A percentile compares a stretch with the other conserved stretches of the same genome.
phyloP scores from a whole-genome alignment of 108 stramenopile species.

The Aurantiochytrium sp. region DNA sequence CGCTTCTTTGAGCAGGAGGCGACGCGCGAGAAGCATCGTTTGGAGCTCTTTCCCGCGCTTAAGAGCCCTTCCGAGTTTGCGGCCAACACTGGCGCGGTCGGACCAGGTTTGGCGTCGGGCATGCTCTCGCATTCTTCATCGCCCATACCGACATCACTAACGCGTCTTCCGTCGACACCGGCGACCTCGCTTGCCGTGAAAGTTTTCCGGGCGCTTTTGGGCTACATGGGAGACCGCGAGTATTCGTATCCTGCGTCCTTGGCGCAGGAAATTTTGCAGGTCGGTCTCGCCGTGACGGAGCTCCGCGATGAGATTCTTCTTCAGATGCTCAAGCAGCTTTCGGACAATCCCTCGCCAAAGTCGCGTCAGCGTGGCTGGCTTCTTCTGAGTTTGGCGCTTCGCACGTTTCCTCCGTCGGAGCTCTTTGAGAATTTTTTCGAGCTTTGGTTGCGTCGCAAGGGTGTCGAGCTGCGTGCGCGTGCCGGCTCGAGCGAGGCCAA shows the following conservation, averaged over 20 bases:
- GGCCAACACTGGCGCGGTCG: neutral
- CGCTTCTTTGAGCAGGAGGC: slow-evolving; percentile 10
- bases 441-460: slow-evolving; percentile 23
- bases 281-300: neutral
- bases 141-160: slow-evolving; percentile 3
- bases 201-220: neutral
- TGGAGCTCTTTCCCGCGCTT: slow-evolving; percentile 11
- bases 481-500: neutral
- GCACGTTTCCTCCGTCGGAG: slow-evolving; percentile 43
- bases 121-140: neutral
- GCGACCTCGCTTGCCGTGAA: slow-evolving; percentile 10
- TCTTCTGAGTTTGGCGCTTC: slow-evolving; percentile 30
- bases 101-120: neutral
- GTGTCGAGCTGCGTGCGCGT: neutral
- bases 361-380: slow-evolving; percentile 45
- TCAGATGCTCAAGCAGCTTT: slow-evolving; percentile 53
- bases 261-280: slow-evolving; percentile 13
- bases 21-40: neutral
- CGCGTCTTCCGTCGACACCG: neutral
- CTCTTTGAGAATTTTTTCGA: slow-evolving; percentile 38
- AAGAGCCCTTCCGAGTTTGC: neutral
- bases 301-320: slow-evolving; percentile 42
- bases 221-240: slow-evolving; percentile 21
- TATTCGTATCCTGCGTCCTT: neutral
- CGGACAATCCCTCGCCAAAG: slow-evolving; percentile 29